These are phyloP conservation scores for Mycosphaerella arachidis DNA, from an alignment of 2,329 filamentous ascomycete genomes.

Conservation along the genomic window DNA sequence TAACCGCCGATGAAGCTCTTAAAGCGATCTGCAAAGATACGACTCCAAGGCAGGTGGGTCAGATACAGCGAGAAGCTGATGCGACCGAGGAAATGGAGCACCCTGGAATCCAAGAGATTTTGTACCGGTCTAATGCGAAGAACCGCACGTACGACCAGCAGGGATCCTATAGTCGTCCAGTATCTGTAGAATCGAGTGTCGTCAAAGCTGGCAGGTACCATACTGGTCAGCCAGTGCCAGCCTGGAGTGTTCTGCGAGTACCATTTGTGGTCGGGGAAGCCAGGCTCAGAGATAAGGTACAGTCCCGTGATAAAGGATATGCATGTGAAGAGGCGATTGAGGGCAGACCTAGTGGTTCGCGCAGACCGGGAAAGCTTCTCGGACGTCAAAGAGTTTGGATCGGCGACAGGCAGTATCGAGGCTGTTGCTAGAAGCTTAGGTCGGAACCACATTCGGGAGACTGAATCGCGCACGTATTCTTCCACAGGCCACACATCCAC, in stretches of 20 bases:
- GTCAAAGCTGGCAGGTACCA: constrained; percentile 31
- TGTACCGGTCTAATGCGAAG: constrained; percentile 45
- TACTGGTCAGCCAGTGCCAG: constrained; percentile 51
- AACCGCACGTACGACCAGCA: constrained; percentile 50
- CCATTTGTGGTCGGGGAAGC: constrained; percentile 7
- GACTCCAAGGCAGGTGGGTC: constrained; percentile 41
- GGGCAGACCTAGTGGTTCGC: not conserved
- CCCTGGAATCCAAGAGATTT: constrained; percentile 46
- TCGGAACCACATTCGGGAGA: too few relatives aligned
- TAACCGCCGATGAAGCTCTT: not conserved
- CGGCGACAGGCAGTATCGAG: not conserved
- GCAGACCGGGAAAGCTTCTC: not conserved
- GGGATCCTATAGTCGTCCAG: constrained; percentile 52
- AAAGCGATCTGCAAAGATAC: not conserved
- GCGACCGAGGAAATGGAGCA: constrained; percentile 55
- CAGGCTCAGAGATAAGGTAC: constrained; percentile 19
- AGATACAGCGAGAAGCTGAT: constrained; percentile 60
- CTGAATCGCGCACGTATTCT: too few relatives aligned
- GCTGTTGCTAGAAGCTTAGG: too few relatives aligned
- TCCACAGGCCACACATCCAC: constrained; percentile 2
- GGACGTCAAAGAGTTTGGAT: not conserved
- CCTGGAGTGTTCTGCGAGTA: constrained; percentile 50
- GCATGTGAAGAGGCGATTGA: constrained; percentile 4
- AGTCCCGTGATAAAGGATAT: constrained; percentile 6
- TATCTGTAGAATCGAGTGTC: constrained; percentile 43